Conservation (phyloP, 768 basidiomycete genomes). For the Phlegmacium glaucopus region DNA sequence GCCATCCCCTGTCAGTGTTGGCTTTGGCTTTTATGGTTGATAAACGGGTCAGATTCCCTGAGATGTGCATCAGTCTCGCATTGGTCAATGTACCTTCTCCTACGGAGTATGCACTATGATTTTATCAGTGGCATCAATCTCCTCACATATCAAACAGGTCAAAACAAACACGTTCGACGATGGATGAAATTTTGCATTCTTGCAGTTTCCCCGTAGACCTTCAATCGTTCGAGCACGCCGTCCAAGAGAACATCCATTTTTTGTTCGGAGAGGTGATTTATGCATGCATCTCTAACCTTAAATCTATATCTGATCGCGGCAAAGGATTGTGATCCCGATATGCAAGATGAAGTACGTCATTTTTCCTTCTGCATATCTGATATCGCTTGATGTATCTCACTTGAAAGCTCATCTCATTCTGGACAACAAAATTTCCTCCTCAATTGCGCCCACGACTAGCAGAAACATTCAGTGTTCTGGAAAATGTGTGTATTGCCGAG, state of each 20-base stretch:
- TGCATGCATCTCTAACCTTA: neutral
- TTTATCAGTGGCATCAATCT: conserved; percentile 1
- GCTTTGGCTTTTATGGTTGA: conserved; percentile 4
- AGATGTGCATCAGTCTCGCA: conserved; percentile 63
- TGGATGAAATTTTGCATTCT: conserved; percentile 57
- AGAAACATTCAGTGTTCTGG: conserved; percentile 58
- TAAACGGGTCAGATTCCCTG: conserved; percentile 56
- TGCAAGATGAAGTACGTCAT: conserved; percentile 59
- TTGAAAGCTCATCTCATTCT: conserved; percentile 59
- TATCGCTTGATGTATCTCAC: neutral
- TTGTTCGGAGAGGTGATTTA: conserved; percentile 50
- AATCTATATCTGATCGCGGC: neutral
- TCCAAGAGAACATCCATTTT: conserved; percentile 54
- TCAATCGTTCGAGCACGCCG: conserved; percentile 63
- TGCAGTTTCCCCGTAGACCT: conserved; percentile 68
- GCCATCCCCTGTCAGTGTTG: conserved; percentile 22
- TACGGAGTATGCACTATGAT: conserved; percentile 48
- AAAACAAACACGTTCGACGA: conserved; percentile 56
- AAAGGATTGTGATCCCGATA: conserved; percentile 51
- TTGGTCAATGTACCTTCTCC: conserved; percentile 67
- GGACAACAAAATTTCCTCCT: conserved; percentile 57
- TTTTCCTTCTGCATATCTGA: neutral
- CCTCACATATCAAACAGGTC: conserved; percentile 34
- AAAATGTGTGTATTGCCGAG: conserved; percentile 29
- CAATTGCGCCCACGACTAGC: conserved; percentile 46